Evolutionary conservation across 2,329 filamentous ascomycete genomes (phyloP).

Genomic region (Tolypocladium inflatum): DNA sequence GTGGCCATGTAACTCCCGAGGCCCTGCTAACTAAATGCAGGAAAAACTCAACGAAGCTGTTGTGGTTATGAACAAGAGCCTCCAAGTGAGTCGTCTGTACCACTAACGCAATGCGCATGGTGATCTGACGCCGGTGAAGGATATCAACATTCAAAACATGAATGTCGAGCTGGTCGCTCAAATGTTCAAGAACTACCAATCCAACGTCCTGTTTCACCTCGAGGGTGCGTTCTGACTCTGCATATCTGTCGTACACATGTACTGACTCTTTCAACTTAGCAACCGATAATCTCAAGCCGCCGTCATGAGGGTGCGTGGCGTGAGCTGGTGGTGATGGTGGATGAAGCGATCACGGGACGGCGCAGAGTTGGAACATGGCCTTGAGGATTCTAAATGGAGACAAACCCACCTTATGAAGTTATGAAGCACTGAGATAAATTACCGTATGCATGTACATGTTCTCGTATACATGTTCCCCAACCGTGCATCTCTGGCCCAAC

Average conservation of each 20-base stretch:
- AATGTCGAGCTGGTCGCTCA: slow-evolving; percentile 95
- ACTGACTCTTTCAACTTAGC: slow-evolving; percentile 36
- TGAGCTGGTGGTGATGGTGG: not conserved
- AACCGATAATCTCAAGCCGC: slow-evolving; percentile 75
- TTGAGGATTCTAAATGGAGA: not conserved
- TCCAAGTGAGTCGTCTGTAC: slow-evolving; percentile 50
- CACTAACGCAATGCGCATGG: not conserved
- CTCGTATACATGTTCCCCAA: not conserved
- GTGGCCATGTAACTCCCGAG: not conserved
- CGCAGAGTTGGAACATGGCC: not conserved
- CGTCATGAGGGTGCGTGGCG: slow-evolving; percentile 37
- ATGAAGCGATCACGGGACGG: not conserved
- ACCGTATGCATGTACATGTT: not conserved
- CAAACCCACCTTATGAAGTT: not conserved
- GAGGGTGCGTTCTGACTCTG: slow-evolving; percentile 55
- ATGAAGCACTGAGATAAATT: not conserved
- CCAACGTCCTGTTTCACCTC: slow-evolving; percentile 91
- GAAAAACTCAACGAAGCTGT: slow-evolving; percentile 96
- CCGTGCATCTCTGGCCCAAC: not conserved
- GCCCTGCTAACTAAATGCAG: slow-evolving; percentile 32
- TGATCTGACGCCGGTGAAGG: slow-evolving; percentile 37
- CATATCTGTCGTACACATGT: not conserved
- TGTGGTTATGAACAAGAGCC: slow-evolving; percentile 82
- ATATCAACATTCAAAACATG: slow-evolving; percentile 98
- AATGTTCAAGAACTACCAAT: slow-evolving; percentile 99